Conservation (phyloP, 768 basidiomycete species). For the Tylopilus sp. region DNA sequence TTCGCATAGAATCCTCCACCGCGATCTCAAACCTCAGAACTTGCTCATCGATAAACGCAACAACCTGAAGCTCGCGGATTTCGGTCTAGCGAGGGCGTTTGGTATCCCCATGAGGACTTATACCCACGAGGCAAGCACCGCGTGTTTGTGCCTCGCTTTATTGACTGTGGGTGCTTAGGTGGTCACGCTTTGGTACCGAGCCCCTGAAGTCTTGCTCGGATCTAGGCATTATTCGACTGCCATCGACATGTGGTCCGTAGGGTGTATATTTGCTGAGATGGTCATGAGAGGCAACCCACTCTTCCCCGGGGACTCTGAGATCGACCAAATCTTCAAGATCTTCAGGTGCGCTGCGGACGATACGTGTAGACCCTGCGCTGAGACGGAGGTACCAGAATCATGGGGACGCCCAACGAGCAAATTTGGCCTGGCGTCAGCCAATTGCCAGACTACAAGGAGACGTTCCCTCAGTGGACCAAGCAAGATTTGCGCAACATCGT, state of each 20-base stretch:
- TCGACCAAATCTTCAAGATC: slow-evolving; percentile 99
- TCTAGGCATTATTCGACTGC: slow-evolving; percentile 96
- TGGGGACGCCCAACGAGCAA: slow-evolving; percentile 92
- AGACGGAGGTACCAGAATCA: slow-evolving; percentile 52
- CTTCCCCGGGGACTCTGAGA: slow-evolving; percentile 99
- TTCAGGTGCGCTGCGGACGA: slow-evolving; percentile 62
- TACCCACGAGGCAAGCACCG: slow-evolving; percentile 81
- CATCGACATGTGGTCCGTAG: slow-evolving; percentile 99
- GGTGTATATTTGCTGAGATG: slow-evolving; percentile 99
- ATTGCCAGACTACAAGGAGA: slow-evolving; percentile 92
- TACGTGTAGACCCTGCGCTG: not conserved
- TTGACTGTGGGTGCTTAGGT: slow-evolving; percentile 53
- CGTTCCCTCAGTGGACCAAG: slow-evolving; percentile 92
- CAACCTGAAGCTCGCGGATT: slow-evolving; percentile 95
- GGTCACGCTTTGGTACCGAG: slow-evolving; percentile 98
- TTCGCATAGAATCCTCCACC: slow-evolving; percentile 92
- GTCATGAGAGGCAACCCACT: slow-evolving; percentile 86
- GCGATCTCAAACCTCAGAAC: slow-evolving; percentile 96
- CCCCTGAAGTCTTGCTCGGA: slow-evolving; percentile 94
- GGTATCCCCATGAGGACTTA: slow-evolving; percentile 99
- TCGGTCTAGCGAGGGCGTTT: slow-evolving; percentile 94
- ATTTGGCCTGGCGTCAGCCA: slow-evolving; percentile 86
- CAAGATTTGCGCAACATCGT: slow-evolving; percentile 69
- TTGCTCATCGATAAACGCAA: slow-evolving; percentile 85
- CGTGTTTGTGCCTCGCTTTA: slow-evolving; percentile 1